Base-by-base conservation (phyloP, 1,284 basidiomycete species). In the Pseudozyma flocculosa region DNA sequence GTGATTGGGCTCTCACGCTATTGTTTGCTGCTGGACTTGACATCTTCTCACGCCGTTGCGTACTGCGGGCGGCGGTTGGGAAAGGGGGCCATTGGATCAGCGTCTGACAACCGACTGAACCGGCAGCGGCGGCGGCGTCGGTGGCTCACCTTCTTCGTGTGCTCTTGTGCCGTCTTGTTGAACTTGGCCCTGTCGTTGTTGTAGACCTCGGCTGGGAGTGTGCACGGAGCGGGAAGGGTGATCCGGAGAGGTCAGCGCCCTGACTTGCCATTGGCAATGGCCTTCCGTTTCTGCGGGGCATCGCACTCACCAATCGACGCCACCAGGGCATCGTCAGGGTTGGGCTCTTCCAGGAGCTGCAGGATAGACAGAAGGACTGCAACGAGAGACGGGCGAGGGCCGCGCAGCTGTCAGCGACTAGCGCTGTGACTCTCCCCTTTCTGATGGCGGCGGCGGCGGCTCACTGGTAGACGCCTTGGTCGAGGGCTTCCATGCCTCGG, bases 401-500 rank as follows among this genome's bases (percentile, higher is more conserved):
- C 11, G n/a, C 21, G 34, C 7, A 19, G n/a, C 21, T 4, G 19
- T 15, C 10, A 41, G 10, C 11, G 24, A 7, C 18, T n/a, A 30
- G 32, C 22, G 23, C 10, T 18, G 29, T 11, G n/a, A 5, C 19
- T 8, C 36, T n/a, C n/a, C n/a, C n/a, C n/a, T n/a, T n/a, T n/a
- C n/a, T n/a, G 42, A 37, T 23, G 17, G 18, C 17, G 9, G 19
- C 38, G 18, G 18, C 26, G 17, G 10, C 19, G 11, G 63, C 76
- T 48, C 48, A 78, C 76, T 70, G 9, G 72, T 72, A 24, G 71
- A 51, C 9, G 72, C 70, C 56, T 76, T 75, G 7, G 76, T 78
- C 37, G 67, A 70, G 15, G 77, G 77, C 54, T 78, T 78, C 77
- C 77, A 78, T 9, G 72, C 68, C 42, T 78, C 77, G 24, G 72